phyloP scores from a whole-genome alignment of 257 asterid genomes.

The Nicotiana knightiana region DNA sequence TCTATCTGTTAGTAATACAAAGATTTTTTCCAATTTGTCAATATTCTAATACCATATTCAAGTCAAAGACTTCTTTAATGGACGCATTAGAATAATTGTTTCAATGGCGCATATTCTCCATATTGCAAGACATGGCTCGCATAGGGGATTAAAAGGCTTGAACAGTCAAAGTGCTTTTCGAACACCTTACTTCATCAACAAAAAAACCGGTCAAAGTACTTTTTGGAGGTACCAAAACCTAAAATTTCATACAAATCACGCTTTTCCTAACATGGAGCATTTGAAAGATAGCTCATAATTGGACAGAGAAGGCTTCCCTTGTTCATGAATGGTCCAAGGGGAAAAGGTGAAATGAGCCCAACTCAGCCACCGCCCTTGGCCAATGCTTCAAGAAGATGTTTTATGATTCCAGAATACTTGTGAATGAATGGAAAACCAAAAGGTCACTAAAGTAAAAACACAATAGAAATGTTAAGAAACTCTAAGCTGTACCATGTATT shows the following conservation, averaged over 20 bases:
- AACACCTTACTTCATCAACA: no score
- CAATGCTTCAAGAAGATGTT: neutral
- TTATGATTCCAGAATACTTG: neutral
- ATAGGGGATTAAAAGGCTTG: neutral
- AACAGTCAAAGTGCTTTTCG: neutral
- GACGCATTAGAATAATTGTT: neutral
- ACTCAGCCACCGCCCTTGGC: neutral
- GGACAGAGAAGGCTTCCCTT: neutral
- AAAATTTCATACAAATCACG: neutral
- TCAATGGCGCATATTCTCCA: neutral
- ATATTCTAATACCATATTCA: neutral
- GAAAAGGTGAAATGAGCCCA: neutral
- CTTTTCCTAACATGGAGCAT: neutral
- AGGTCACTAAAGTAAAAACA: neutral
- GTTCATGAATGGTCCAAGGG: neutral
- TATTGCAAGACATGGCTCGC: neutral
- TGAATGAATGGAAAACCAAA: neutral
- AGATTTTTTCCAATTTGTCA: neutral
- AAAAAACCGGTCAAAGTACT: neutral
- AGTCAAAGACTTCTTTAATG: neutral
- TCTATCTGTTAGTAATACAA: neutral
- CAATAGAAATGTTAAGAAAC: neutral
- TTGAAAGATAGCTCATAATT: neutral
- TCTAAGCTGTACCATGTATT: constrained; percentile 48
- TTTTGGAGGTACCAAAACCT: neutral